These are phyloP conservation scores for Wickerhamomyces strasburgensis DNA, from an alignment of 805 yeast species.

Conservation along the genomic window DNA sequence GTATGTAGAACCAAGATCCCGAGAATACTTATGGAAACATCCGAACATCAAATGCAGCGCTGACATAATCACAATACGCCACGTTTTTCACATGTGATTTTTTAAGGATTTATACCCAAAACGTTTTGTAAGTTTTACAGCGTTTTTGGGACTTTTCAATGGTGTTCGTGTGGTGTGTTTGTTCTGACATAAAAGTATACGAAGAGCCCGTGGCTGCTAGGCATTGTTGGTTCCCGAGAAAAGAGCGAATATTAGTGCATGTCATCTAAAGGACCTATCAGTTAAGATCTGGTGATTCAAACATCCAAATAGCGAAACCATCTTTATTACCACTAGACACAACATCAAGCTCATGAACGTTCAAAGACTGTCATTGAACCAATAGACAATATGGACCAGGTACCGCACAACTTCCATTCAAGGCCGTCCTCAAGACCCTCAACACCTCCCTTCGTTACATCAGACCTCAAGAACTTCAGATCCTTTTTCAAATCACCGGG, in stretches of 20 bases:
- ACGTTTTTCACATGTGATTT: constrained; percentile 8
- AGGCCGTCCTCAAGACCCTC: constrained; percentile 10
- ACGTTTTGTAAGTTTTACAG: too few relatives aligned
- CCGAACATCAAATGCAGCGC: background rate
- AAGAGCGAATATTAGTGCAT: too few relatives aligned
- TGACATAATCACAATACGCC: background rate
- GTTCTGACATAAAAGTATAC: too few relatives aligned
- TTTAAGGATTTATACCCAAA: constrained; percentile 1
- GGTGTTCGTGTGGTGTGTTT: too few relatives aligned
- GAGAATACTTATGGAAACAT: background rate
- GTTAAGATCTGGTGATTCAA: too few relatives aligned
- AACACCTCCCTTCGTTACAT: background rate
- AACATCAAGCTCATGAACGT: background rate
- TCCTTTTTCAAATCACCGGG: background rate
- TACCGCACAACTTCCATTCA: constrained; percentile 10
- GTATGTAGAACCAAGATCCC: too few relatives aligned
- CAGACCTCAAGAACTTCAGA: background rate
- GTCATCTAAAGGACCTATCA: too few relatives aligned
- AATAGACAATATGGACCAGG: constrained; percentile 7
- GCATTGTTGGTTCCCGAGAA: too few relatives aligned
- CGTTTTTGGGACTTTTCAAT: too few relatives aligned
- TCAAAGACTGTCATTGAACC: background rate
- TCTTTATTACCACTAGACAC: too few relatives aligned
- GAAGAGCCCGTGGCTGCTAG: too few relatives aligned
- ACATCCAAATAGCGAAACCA: too few relatives aligned